phyloP scores from a whole-genome alignment of 2,329 filamentous ascomycete genomes.

The Orbilia blumenaviensis region DNA sequence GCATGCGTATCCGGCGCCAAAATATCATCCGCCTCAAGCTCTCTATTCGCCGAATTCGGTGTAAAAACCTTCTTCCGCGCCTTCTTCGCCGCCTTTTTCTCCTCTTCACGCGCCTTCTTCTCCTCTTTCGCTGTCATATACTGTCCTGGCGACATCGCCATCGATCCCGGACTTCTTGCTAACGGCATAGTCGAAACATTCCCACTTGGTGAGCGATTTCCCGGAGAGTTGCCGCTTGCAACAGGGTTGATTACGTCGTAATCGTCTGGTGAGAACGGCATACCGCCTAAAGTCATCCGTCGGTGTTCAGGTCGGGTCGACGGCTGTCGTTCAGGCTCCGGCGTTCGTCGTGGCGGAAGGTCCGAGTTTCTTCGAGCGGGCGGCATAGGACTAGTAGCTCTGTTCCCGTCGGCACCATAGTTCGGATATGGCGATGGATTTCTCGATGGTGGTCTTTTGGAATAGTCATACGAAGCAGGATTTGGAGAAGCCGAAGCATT shows the following conservation, averaged over 20 bases:
- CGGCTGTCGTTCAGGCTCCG: constrained; percentile 25
- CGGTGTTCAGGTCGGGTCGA: constrained; percentile 31
- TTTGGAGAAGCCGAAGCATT: constrained; percentile 13
- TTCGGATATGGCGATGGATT: constrained; percentile 35
- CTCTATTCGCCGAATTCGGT: constrained; percentile 55
- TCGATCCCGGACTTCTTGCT: constrained; percentile 36
- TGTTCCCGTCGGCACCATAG: constrained; percentile 5
- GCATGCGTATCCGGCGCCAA: constrained; percentile 56
- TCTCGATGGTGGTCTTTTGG: constrained; percentile 19
- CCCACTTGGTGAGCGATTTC: constrained; percentile 41
- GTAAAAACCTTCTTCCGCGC: constrained; percentile 55
- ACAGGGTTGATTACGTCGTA: constrained; percentile 58
- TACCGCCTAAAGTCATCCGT: constrained; percentile 54
- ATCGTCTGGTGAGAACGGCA: constrained; percentile 57
- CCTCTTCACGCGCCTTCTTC: constrained; percentile 40
- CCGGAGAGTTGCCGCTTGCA: constrained; percentile 7
- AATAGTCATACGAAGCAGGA: constrained; percentile 28
- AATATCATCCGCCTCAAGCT: constrained; percentile 56
- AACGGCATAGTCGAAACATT: constrained; percentile 48
- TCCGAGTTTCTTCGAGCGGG: constrained; percentile 41
- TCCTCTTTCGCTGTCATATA: constrained; percentile 52
- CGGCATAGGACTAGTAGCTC: constrained; percentile 48
- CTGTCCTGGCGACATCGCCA: constrained; percentile 44
- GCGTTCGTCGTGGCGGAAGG: constrained; percentile 35
- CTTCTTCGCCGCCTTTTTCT: constrained; percentile 53